Conservation (phyloP, 495 filamentous ascomycete species). For the Parachaetomium inaequale region DNA sequence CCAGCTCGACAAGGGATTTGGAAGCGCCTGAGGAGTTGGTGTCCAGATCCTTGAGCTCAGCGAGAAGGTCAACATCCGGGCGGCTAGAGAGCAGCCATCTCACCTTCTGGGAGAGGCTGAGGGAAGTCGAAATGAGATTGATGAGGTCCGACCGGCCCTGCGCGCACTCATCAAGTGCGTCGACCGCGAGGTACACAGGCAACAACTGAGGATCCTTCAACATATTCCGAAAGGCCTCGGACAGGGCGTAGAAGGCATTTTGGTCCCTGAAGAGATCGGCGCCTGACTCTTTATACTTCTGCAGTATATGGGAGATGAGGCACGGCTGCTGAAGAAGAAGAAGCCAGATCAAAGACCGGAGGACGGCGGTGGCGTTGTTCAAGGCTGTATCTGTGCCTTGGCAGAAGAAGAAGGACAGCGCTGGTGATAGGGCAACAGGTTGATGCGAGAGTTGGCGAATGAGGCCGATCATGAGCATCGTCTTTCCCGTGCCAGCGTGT, state of each 20-base stretch:
- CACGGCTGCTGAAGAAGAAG: constrained; percentile 33
- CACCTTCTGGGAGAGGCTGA: constrained; percentile 21
- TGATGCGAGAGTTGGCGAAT: constrained; percentile 32
- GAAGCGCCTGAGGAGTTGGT: background rate
- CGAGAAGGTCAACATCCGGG: constrained; percentile 1
- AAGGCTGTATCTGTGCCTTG: constrained; percentile 33
- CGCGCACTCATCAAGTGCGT: constrained; percentile 30
- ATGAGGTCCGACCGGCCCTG: constrained; percentile 14
- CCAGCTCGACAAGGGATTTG: background rate
- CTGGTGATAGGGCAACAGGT: constrained; percentile 7
- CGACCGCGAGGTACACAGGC: constrained; percentile 35
- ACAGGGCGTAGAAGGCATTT: constrained; percentile 37
- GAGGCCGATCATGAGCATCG: constrained; percentile 47
- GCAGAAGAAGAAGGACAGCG: constrained; percentile 32
- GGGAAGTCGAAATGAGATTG: constrained; percentile 20
- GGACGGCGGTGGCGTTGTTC: constrained; percentile 33
- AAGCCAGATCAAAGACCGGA: constrained; percentile 35
- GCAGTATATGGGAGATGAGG: constrained; percentile 35
- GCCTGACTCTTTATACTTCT: constrained; percentile 27
- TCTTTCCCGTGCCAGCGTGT: constrained; percentile 47
- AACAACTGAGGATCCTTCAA: constrained; percentile 29
- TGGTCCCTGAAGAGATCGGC: constrained; percentile 36
- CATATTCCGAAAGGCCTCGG: constrained; percentile 34
- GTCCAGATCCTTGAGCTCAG: background rate
- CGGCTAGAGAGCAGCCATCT: constrained; percentile 43